Base-by-base conservation (phyloP, 257 asterid species). In the Verbena officinalis region DNA sequence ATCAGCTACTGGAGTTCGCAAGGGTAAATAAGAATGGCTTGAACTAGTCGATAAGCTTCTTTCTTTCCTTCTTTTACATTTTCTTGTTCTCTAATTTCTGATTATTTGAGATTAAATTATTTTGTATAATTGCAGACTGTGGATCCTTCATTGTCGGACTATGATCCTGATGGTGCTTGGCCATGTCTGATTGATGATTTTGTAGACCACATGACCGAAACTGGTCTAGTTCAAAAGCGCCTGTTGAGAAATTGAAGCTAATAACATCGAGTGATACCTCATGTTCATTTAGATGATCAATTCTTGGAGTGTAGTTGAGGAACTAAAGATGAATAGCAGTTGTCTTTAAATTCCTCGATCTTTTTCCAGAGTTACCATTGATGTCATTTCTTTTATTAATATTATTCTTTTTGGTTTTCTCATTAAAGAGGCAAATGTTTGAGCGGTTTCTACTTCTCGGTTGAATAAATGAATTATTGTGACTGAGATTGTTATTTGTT, bases 131-230 rank as follows among this genome's bases (percentile, higher is more conserved):
- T 73, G 81, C 99, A 94, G 99, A 80, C 76, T 15, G 95, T 90
- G 64, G 97, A 90, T 70, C 95, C 95, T 55, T 74, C 83, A 22
- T 71, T 94, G 51, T 77, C 99, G 40, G 90, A 88, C 81, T 90
- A 94, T 71, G 99, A 94, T 59, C 89, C 96, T 9, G 96, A 90
- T 22, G 97, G 99, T 60, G 99, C 99, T 33, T 94, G 99, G 99
- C 99, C 99, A 3, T 94, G 90, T 72, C 93, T 94, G 71, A 90
- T 90, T 49, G 99, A 94, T 62, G 99, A 94, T 78, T 90, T 94
- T 73, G 99, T 88, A 13, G 99, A 94, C 74, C 88, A 88, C 78
- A 73, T 94, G 78, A 74, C 61, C 16, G 96, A 90, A 71, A 82
- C 81, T 68, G 90, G 83, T 60, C 34, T 90, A 57, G 76, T 84